A percentile compares a stretch with the other conserved stretches of the same genome.
These are phyloP conservation scores for Colletotrichum aenigma DNA, from an alignment of 2,329 filamentous ascomycete genomes.

Conservation along the genomic window DNA sequence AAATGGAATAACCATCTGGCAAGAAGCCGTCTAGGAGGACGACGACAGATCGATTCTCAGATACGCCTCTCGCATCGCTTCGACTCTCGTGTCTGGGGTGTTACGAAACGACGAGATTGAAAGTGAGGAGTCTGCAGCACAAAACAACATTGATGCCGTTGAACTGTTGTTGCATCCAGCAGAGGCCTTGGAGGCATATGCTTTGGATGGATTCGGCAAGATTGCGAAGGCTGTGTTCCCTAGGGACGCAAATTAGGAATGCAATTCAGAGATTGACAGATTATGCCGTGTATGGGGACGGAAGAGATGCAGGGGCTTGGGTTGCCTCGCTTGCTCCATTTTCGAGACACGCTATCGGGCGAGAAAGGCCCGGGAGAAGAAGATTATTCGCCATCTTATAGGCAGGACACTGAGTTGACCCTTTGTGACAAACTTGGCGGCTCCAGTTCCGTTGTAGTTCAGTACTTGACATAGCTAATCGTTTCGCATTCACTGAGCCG, in stretches of 20 bases:
- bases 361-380: not conserved
- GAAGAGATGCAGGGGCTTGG: not conserved
- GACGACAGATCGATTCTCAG: not conserved
- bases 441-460: not conserved
- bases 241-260: not conserved
- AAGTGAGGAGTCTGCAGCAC: not conserved
- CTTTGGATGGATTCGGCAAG: not conserved
- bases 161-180: not conserved
- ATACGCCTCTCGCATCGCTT: not conserved
- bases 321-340: not conserved
- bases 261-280: not conserved
- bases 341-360: not conserved
- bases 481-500: not conserved
- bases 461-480: not conserved
- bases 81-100: not conserved
- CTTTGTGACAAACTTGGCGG: not conserved
- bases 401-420: not conserved
- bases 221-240: not conserved
- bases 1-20: not conserved
- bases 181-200: not conserved
- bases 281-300: not conserved
- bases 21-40: not conserved
- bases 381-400: not conserved
- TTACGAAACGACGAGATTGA: not conserved
- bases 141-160: not conserved